Base-by-base conservation (phyloP, 2,329 filamentous ascomycete species). In the Cercospora sojina region DNA sequence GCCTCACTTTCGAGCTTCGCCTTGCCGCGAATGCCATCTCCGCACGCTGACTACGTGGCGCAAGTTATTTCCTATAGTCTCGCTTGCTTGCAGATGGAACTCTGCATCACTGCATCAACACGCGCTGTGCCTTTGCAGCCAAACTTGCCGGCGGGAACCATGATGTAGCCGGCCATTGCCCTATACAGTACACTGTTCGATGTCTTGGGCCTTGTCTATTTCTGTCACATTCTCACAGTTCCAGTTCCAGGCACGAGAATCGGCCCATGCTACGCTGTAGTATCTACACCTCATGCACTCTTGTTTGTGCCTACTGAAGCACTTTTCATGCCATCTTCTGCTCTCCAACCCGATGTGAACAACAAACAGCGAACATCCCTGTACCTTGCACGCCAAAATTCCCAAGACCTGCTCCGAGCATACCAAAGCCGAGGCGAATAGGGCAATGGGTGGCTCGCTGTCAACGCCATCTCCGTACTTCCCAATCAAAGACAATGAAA, bases 391-490 rank as follows among this genome's bases (percentile, higher is more conserved):
- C 53, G 53, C 53, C 53, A 23, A 31, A 57, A 18, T 13, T 4
- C 53, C n/a, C 53, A 57, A 23, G n/a, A 57, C 53, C 53, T 35
- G 53, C 53, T 35, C 53, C 53, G 29, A 57, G 47, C 47, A 27
- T 23, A 27, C 47, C 23, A 53, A 29, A 53, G 23, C 16, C 47
- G 8, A 53, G 47, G 23, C 47, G 47, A 53, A 53, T 23, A 53
- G 29, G 29, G 23, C 23, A 12, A 27, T 53, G 12, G 47, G 12
- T 43, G 4, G 38, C 47, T 53, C 23, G 23, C 13, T 25, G 47
- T 29, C 12, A 53, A 53, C 23, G 23, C 47, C 47, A 53, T 27
- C 12, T n/a, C 12, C 23, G 47, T 53, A 5, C 2, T 25, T 27
- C 23, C 6, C 23, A n/a, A 29, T 29, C 7, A 9, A 1, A 53